Evolutionary conservation across 495 filamentous ascomycete genomes (phyloP), one percentile per base, ranked within the genome.

Genomic region (Copromyces sp.): DNA sequence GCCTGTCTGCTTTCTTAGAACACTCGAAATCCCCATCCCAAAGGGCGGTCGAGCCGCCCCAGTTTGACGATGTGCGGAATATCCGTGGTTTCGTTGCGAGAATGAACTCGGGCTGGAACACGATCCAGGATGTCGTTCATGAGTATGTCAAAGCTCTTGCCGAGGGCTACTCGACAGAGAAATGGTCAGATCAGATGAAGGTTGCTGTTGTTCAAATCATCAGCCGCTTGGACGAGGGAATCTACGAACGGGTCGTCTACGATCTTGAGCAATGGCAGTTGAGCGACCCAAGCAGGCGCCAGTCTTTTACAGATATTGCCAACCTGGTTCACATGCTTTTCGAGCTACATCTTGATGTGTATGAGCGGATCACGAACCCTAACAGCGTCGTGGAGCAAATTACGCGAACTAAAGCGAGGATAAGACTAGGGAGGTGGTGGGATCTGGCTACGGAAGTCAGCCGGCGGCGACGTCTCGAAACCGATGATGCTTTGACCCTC

Each of bases 301-400:
- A 80, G 29, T 44, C 69, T 9, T 16, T 78, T 16, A 42, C 47
- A n/a, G 79, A 78, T 68, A 73, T 83, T 8, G 82, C 84, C 70
- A 83, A 87, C n/a, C 88, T 95, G 78, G 84, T 90, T 1, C 88
- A 98, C 76, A 90, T 90, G 70, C 83, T 96, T 1, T 94, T 94
- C 73, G 95, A 99, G 79, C 84, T 99, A 9, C 93, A 98, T 76
- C 84, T 99, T 2, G 95, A 98, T 71, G 84, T 94, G 9, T 97
- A 92, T 75, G 89, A 91, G 42, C 84, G 89, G 17, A 90, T 93
- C 71, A 95, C 91, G 20, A 90, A 90, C 73, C 90, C 92, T 0
- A 90, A 86, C 78, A 94, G 89, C 72, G 88, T 90, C 16, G 88
- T 92, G 29, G 89, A 91, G 68, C 78, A 83, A 47, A 82, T 76